phyloP scores from a whole-genome alignment of 2,329 filamentous ascomycete species.

The Ophiognomonia clavigignenti-juglandacearum region DNA sequence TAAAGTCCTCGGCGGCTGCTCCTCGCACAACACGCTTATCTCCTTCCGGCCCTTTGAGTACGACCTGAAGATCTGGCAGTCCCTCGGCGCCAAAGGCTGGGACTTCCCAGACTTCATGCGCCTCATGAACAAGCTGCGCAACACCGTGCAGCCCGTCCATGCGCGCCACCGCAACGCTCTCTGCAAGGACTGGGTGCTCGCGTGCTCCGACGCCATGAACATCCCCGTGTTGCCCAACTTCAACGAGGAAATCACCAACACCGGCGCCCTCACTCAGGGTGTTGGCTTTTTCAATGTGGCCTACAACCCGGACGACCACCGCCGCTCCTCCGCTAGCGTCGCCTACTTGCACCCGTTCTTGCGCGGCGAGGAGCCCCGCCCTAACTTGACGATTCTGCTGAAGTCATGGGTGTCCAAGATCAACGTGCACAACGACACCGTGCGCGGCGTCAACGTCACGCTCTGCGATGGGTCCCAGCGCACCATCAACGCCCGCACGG shows the following conservation, averaged over 20 bases:
- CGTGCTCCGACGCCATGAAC: slow-evolving; percentile 71
- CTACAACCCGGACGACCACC: slow-evolving; percentile 85
- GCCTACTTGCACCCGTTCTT: slow-evolving; percentile 92
- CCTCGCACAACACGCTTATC: slow-evolving; percentile 90
- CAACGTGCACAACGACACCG: slow-evolving; percentile 64
- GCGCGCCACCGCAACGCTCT: slow-evolving; percentile 82
- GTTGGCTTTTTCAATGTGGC: slow-evolving; percentile 89
- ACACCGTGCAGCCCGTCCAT: slow-evolving; percentile 87
- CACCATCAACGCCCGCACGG: slow-evolving; percentile 60
- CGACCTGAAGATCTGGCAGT: slow-evolving; percentile 80
- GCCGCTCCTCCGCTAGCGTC: slow-evolving; percentile 79
- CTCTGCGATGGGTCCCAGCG: slow-evolving; percentile 48
- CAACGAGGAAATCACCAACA: slow-evolving; percentile 74
- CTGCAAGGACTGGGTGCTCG: slow-evolving; percentile 82
- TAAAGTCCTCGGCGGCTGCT: slow-evolving; percentile 89
- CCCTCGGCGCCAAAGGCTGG: slow-evolving; percentile 79
- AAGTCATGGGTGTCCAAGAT: slow-evolving; percentile 83
- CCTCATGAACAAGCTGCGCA: slow-evolving; percentile 76
- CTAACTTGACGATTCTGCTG: slow-evolving; percentile 82
- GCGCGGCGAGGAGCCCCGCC: slow-evolving; percentile 72
- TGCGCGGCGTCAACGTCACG: slow-evolving; percentile 68
- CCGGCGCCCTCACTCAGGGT: slow-evolving; percentile 66
- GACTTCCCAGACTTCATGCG: slow-evolving; percentile 80
- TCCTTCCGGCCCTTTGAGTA: slow-evolving; percentile 89
- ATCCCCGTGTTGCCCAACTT: slow-evolving; percentile 83